Percentiles rank a stretch among this genome's conserved stretches.
Conservation (phyloP, 768 basidiomycete species). For the Pleurotus citrinopileatus region DNA sequence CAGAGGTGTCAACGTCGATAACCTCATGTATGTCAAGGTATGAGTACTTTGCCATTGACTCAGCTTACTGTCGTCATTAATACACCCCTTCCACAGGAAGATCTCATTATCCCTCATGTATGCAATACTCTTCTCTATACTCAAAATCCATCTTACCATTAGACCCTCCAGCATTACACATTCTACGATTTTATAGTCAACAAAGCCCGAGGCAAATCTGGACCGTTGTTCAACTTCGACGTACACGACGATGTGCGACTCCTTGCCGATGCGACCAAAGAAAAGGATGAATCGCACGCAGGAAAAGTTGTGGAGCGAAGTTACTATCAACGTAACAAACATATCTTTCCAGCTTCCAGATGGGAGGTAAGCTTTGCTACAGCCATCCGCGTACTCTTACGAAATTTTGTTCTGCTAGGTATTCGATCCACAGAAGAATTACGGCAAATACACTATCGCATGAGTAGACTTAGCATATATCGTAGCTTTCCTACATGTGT, state of each 20-base stretch:
- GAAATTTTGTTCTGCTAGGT: constrained; percentile 45
- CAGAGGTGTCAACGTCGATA: constrained; percentile 86
- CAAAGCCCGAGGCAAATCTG: constrained; percentile 97
- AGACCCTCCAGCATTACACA: constrained; percentile 77
- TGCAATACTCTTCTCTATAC: constrained; percentile 20
- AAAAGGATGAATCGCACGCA: constrained; percentile 98
- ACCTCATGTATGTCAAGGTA: constrained; percentile 98
- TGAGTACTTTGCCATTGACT: neutral
- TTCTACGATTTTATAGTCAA: constrained; percentile 99
- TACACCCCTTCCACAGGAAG: constrained; percentile 60
- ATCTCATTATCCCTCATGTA: constrained; percentile 95
- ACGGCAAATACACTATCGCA: constrained; percentile 86
- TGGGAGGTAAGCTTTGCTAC: constrained; percentile 75
- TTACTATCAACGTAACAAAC: constrained; percentile 95
- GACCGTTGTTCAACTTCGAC: constrained; percentile 97
- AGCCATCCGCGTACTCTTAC: too few species aligned
- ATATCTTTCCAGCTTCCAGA: constrained; percentile 94
- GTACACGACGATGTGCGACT: constrained; percentile 98
- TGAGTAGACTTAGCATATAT: constrained; percentile 13
- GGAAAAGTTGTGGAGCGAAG: constrained; percentile 97
- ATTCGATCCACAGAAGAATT: constrained; percentile 92
- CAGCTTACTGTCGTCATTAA: constrained; percentile 10
- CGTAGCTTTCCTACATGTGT: neutral
- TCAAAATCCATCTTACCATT: constrained; percentile 4
- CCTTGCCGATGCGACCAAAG: constrained; percentile 89